Conservation (phyloP, 2,329 filamentous ascomycete species). For the Cordyceps pruinosa region DNA sequence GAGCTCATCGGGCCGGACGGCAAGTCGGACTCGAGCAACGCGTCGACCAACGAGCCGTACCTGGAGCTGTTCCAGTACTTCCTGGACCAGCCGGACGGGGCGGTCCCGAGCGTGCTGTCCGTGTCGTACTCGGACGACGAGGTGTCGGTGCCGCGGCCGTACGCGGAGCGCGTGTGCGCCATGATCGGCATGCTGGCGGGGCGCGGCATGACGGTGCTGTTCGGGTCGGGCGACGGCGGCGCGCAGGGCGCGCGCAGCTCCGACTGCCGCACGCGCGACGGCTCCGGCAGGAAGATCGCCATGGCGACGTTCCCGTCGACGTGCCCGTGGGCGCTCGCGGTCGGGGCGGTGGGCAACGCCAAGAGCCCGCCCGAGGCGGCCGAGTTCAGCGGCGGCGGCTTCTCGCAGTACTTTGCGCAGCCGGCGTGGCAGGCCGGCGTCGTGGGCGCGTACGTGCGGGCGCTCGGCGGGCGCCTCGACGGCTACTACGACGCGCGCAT, state of each 20-base stretch:
- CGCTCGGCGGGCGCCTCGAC: conserved; percentile 34
- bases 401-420: conserved; percentile 42
- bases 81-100: conserved; percentile 34
- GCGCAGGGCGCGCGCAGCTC: conserved; percentile 39
- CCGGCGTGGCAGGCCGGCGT: conserved; percentile 39
- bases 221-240: conserved; percentile 45
- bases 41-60: conserved; percentile 49
- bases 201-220: conserved; percentile 45
- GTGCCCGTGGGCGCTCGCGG: conserved; percentile 61
- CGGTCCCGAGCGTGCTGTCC: conserved; percentile 49
- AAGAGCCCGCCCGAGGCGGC: conserved; percentile 34
- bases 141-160: conserved; percentile 43
- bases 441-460: conserved; percentile 34
- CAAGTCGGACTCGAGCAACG: conserved; percentile 22
- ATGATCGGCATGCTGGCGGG: conserved; percentile 46
- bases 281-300: conserved; percentile 46
- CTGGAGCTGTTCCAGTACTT: conserved; percentile 47
- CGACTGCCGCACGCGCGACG: conserved; percentile 52
- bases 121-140: conserved; percentile 55
- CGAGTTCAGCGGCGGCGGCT: conserved; percentile 44
- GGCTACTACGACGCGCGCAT: conserved; percentile 39
- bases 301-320: conserved; percentile 57
- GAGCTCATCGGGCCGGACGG: conserved; percentile 33
- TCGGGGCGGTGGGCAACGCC: conserved; percentile 49
- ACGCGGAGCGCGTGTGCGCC: conserved; percentile 46